Conservation (phyloP, 1,284 basidiomycete genomes). For the Gomphus bonarii region DNA sequence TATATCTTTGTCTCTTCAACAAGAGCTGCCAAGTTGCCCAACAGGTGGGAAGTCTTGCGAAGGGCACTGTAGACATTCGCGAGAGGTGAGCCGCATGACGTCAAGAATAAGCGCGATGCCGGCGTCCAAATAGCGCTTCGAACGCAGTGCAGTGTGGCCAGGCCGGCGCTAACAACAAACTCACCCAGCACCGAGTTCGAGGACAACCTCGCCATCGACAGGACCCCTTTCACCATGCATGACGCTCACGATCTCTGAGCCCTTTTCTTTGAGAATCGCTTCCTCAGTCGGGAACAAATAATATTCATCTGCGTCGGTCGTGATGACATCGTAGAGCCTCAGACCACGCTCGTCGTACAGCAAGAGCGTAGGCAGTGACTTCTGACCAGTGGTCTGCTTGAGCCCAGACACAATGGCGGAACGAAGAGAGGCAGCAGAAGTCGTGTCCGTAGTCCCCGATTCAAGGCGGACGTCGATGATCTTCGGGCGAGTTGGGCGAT, state of each 20-base stretch:
- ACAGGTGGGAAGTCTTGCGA: slow-evolving; percentile 84
- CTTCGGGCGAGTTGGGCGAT: not conserved
- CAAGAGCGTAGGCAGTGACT: slow-evolving; percentile 74
- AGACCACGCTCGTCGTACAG: slow-evolving; percentile 84
- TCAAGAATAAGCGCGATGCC: slow-evolving; percentile 5
- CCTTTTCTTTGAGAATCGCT: slow-evolving; percentile 51
- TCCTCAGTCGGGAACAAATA: slow-evolving; percentile 69
- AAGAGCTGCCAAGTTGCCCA: slow-evolving; percentile 60
- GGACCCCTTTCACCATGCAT: slow-evolving; percentile 58
- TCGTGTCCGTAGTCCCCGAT: slow-evolving; percentile 64
- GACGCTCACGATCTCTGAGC: slow-evolving; percentile 53
- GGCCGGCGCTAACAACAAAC: slow-evolving; percentile 29
- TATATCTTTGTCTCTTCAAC: slow-evolving; percentile 22
- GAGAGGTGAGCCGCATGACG: not conserved
- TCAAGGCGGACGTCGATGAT: slow-evolving; percentile 11
- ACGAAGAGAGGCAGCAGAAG: slow-evolving; percentile 69
- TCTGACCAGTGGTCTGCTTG: slow-evolving; percentile 38
- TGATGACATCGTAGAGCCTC: slow-evolving; percentile 76
- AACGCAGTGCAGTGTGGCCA: not conserved
- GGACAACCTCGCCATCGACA: slow-evolving; percentile 42
- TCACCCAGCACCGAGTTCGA: slow-evolving; percentile 87
- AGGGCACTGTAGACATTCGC: slow-evolving; percentile 46
- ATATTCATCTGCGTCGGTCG: slow-evolving; percentile 75
- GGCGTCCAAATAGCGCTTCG: not conserved
- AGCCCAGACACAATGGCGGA: slow-evolving; percentile 54